These are phyloP conservation scores for Mentha longifolia DNA, from an alignment of 257 asterid species.

Conservation along the genomic window DNA sequence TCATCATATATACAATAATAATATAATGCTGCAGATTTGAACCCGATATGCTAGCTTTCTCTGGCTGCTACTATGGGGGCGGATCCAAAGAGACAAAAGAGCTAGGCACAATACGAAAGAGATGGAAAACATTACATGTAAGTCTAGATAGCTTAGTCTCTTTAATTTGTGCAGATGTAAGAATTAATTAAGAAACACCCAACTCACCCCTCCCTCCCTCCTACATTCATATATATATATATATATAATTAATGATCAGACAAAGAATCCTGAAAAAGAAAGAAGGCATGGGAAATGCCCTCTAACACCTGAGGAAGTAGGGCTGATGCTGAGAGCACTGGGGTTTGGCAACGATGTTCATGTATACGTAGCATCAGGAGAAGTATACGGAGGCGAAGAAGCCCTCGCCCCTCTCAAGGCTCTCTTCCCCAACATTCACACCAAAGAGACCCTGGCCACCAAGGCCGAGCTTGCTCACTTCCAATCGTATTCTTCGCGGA, in stretches of 20 bases:
- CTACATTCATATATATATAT: too few relatives aligned
- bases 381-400: slow-evolving; percentile 72
- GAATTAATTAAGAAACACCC: too few relatives aligned
- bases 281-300: slow-evolving; percentile 77
- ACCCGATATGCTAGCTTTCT: slow-evolving; percentile 87
- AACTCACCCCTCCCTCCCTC: too few relatives aligned
- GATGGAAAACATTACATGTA: slow-evolving; percentile 76
- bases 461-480: slow-evolving; percentile 67
- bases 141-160: too few relatives aligned
- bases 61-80: slow-evolving; percentile 81
- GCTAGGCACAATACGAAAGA: slow-evolving; percentile 57
- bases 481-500: slow-evolving; percentile 65
- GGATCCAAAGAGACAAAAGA: slow-evolving; percentile 62
- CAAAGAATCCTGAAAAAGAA: slow-evolving; percentile 61
- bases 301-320: slow-evolving; percentile 75
- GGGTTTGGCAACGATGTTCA: slow-evolving; percentile 73
- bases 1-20: too few relatives aligned
- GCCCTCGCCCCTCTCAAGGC: slow-evolving; percentile 68
- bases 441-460: slow-evolving; percentile 69
- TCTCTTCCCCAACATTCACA: slow-evolving; percentile 68
- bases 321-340: slow-evolving; percentile 76
- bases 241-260: too few relatives aligned
- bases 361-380: slow-evolving; percentile 82
- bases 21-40: too few relatives aligned
- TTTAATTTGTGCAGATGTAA: too few relatives aligned